These are phyloP conservation scores for Axilococcus clingmanii DNA, from an alignment of 139 green algal genomes.

Conservation along the genomic window DNA sequence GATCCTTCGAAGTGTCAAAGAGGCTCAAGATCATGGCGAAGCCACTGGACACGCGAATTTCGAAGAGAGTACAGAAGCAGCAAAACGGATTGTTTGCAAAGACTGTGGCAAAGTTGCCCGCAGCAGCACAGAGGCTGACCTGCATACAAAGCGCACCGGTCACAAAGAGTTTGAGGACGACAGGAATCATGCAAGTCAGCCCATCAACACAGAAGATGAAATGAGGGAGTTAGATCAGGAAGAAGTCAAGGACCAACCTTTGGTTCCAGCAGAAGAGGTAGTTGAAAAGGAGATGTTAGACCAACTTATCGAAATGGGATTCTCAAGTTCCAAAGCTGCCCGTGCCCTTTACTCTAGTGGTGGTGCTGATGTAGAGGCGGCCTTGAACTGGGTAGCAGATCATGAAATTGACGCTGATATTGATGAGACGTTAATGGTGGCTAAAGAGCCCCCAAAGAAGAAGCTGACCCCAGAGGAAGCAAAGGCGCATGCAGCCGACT, in stretches of 20 bases:
- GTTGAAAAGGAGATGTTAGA: constrained; percentile 55
- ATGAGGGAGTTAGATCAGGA: constrained; percentile 45
- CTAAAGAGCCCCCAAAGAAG: constrained; percentile 37
- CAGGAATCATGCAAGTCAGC: constrained; percentile 11
- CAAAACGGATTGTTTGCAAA: constrained; percentile 42
- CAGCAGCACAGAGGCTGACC: constrained; percentile 52
- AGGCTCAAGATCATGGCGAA: constrained; percentile 41
- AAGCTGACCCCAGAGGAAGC: constrained; percentile 74
- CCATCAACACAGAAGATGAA: constrained; percentile 61
- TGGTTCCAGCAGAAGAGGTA: constrained; percentile 14
- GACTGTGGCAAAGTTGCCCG: constrained; percentile 77
- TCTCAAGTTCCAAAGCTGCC: constrained; percentile 16
- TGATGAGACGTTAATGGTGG: constrained; percentile 66
- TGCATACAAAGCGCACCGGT: constrained; percentile 71
- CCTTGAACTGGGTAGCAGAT: constrained; percentile 64
- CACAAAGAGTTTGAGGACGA: constrained; percentile 66
- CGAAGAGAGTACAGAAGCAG: constrained; percentile 59
- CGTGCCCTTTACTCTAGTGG: constrained; percentile 58
- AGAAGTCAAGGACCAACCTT: constrained; percentile 22
- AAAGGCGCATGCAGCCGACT: constrained; percentile 45
- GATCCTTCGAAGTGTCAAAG: constrained; percentile 42
- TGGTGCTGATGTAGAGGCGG: constrained; percentile 45
- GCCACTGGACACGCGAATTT: constrained; percentile 69
- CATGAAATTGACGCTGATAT: constrained; percentile 69
- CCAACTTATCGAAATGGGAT: constrained; percentile 74